Base-by-base conservation (phyloP, 2,329 filamentous ascomycete genomes). In the Dothidotthia symphoricarpi region DNA sequence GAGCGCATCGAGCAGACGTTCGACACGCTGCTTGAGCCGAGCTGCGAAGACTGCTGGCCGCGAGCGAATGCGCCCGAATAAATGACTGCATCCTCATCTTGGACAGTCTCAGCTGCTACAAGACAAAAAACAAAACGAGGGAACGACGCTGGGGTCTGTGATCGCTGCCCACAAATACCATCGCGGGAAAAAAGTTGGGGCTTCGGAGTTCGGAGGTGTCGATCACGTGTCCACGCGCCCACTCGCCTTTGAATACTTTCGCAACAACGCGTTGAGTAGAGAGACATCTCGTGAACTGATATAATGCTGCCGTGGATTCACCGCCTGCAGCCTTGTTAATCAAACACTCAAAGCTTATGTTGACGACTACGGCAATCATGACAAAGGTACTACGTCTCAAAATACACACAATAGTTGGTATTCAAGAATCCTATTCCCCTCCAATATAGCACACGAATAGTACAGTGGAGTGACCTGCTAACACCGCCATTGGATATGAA, bases 61-160 rank as follows among this genome's bases (percentile, higher is more conserved):
- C 55, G 26, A 64, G 53, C 49, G 59, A 62, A 45, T 61, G 61
- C 42, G 58, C 61, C 34, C 59, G 61, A 34, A 54, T 35, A 36
- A 66, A 45, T 35, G 59, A 59, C 33, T 64, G 60, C 6, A 57
- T 49, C 56, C 63, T 59, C 63, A 66, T 67, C 51, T 41, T 46
- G 49, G 47, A 35, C 39, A 45, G 39, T 31, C 16, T 22, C 17
- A 32, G 31, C 37, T 28, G 36, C 32, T 32, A 44, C 36, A 48
- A 45, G 25, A 44, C 47, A 29, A 36, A 33, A 40, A 47, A 35
- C 24, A 31, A 39, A 53, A 55, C 31, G 48, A 59, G 49, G 28
- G 55, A 41, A 60, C 56, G 55, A 54, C 54, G 37, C 49, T 31
- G 50, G 29, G 39, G 51, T 56, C 57, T 51, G 51, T 44, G 49